Base-by-base conservation (phyloP, 352 stramenopile species). In the Phytophthora ohioensis region DNA sequence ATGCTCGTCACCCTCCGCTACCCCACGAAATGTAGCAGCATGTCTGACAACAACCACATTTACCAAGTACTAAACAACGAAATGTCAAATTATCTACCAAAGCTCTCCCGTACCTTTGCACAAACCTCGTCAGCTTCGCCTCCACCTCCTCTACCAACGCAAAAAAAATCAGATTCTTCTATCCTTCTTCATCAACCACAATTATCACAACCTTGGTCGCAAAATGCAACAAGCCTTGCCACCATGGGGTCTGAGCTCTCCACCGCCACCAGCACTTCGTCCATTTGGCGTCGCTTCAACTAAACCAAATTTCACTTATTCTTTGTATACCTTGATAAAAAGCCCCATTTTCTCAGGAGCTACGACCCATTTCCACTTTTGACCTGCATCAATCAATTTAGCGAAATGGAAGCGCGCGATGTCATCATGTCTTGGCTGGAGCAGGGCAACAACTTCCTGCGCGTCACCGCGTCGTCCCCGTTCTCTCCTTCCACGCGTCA, bases 211-310 rank as follows among this genome's bases (percentile, higher is more conserved):
- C 79, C 47, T 63, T 77, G 58, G 35, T 80, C 67, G 49, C 71
- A 84, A 60, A 73, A 84, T 11, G 64, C 57, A 36, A 87, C 58
- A 9, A 87, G 71, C 39, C 76, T 73, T 13, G 74, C 79, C 15
- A 87, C 47, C 27, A 87, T 47, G 17, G 71, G 61, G 56, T 87
- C 79, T 3, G 76, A 83, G 64, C 76, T 85, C 61, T 81, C 71
- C 30, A 83, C 74, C 0, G 74, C 68, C 30, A 85, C 8, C 32
- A 85, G 42, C 58, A 87, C 69, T 49, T 85, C 74, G 21, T 87
- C 75, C 79, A 87, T 87, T 47, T 43, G 12, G 32, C 58, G 64
- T 56, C 63, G 34, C 56, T 76, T 72, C 67, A 75, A 72, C 36
- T 30, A 38, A 27, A 32, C 17, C 21, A 31, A 42, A 13, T 41